Conservation (phyloP, 2,329 filamentous ascomycete genomes). For the Pseudogymnoascus sp. region DNA sequence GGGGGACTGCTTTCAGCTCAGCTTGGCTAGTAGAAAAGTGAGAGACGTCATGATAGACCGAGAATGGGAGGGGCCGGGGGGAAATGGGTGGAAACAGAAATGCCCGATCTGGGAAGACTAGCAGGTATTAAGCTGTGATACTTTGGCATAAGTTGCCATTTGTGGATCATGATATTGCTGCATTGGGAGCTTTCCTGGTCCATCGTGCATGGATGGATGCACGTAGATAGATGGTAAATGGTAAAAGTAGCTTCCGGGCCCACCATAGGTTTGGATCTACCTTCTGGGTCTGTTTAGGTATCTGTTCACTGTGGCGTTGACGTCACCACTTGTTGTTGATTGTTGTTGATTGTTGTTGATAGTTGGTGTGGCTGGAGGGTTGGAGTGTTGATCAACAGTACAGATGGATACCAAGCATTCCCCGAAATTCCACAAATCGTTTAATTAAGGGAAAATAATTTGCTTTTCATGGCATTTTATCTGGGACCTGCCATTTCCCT, state of each 20-base stretch:
- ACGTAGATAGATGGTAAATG: neutral
- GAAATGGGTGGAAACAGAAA: neutral
- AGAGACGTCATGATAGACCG: slow-evolving; percentile 2
- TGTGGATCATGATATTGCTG: neutral
- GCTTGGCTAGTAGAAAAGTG: neutral
- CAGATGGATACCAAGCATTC: neutral
- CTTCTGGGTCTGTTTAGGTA: neutral
- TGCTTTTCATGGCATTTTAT: neutral
- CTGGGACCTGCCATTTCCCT: neutral
- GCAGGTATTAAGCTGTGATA: neutral
- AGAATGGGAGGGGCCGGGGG: neutral
- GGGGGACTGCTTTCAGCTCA: neutral
- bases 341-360: neutral
- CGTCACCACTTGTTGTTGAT: neutral
- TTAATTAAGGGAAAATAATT: neutral
- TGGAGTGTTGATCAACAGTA: neutral
- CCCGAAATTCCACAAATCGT: neutral
- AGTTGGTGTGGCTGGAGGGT: neutral
- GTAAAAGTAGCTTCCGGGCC: neutral
- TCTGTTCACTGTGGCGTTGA: neutral
- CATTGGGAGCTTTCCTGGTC: neutral
- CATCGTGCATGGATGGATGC: neutral
- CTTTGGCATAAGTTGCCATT: neutral
- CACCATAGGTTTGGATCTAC: neutral
- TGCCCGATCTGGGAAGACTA: neutral